These are phyloP conservation scores for Closterium sp. DNA, from an alignment of 139 green algal genomes.

Conservation along the genomic window DNA sequence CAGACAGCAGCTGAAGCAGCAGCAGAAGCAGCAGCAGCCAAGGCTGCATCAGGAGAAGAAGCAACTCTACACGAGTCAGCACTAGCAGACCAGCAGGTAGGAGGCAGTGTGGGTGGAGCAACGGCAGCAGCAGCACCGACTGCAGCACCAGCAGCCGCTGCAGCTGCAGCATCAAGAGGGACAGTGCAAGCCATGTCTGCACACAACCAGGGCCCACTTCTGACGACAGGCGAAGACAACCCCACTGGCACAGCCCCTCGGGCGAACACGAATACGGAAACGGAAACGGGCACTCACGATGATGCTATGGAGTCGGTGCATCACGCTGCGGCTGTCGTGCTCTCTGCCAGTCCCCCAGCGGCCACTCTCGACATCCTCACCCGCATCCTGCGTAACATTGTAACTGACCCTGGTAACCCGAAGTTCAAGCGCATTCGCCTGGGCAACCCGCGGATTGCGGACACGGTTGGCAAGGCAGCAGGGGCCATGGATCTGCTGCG, in stretches of 20 bases:
- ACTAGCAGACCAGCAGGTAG: too few species aligned
- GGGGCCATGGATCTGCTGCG: conserved; percentile 32
- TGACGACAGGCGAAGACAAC: too few species aligned
- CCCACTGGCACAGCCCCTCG: too few species aligned
- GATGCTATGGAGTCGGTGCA: not conserved
- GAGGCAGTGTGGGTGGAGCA: not conserved
- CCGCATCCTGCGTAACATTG: conserved; percentile 40
- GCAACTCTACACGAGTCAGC: too few species aligned
- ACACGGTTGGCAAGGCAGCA: conserved; percentile 25
- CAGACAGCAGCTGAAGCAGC: not conserved
- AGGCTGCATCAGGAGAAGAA: too few species aligned
- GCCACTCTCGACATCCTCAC: conserved; percentile 16
- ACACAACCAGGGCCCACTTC: not conserved
- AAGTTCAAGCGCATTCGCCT: conserved; percentile 46
- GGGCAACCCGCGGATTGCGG: conserved; percentile 35
- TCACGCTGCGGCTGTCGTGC: conserved; percentile 2
- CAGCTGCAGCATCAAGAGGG: not conserved
- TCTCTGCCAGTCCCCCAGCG: not conserved
- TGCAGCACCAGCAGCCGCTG: too few species aligned
- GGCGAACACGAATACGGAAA: too few species aligned
- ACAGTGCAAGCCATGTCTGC: not conserved
- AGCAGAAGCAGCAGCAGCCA: not conserved
- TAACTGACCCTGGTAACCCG: conserved; percentile 4
- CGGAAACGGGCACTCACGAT: not conserved
- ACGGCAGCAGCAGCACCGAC: not conserved